Conservation (phyloP, 2,329 filamentous ascomycete species). For the Helminthosporium solani region DNA sequence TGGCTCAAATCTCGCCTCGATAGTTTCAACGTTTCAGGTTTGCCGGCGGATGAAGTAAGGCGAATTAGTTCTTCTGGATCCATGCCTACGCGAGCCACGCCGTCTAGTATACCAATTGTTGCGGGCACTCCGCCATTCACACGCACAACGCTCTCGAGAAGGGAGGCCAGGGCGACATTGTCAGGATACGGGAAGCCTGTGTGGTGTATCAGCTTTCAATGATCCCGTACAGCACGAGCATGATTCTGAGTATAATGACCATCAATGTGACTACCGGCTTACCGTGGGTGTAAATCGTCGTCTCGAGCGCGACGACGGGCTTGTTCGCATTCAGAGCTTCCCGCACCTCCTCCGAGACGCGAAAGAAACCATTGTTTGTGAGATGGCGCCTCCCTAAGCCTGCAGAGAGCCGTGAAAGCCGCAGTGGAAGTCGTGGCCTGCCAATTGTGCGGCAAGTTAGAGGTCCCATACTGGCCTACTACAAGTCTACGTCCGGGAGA, state of each 20-base stretch:
- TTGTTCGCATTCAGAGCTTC: constrained; percentile 72
- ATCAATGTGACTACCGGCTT: no score
- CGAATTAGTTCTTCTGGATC: constrained; percentile 68
- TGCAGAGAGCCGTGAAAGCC: background rate
- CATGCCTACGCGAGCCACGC: constrained; percentile 79
- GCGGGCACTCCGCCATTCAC: constrained; percentile 77
- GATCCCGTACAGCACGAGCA: background rate
- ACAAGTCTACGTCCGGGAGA: no score
- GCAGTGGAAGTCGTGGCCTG: constrained; percentile 17
- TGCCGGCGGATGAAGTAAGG: constrained; percentile 65
- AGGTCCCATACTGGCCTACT: constrained; percentile 27
- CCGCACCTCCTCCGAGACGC: constrained; percentile 77
- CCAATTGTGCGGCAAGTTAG: constrained; percentile 17
- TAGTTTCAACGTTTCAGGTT: constrained; percentile 72
- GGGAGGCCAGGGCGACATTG: constrained; percentile 72
- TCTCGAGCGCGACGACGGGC: constrained; percentile 90
- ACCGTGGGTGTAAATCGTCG: constrained; percentile 96
- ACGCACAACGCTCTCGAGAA: constrained; percentile 79
- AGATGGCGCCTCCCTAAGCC: constrained; percentile 23
- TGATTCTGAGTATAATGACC: no score
- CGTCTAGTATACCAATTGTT: constrained; percentile 84
- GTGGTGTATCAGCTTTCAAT: constrained; percentile 10
- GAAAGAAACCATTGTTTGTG: constrained; percentile 57
- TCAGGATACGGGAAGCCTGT: constrained; percentile 69
- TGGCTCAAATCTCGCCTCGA: constrained; percentile 86